Evolutionary conservation across 768 basidiomycete genomes (phyloP).

Genomic region (Calvatia gigantea): DNA sequence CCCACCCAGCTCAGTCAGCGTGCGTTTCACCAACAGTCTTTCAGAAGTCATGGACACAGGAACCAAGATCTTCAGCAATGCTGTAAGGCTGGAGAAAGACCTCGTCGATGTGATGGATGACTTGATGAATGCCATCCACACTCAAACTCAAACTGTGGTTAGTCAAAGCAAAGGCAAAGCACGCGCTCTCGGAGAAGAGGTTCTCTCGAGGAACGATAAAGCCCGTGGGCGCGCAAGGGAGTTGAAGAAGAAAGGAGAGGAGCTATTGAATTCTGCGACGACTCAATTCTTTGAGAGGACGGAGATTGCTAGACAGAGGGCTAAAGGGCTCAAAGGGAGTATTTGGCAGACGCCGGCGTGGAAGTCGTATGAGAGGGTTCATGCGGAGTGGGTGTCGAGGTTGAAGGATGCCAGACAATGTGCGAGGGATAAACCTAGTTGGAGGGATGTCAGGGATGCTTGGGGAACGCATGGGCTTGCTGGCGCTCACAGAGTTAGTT

Average conservation of each 20-base stretch:
- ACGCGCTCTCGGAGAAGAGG: constrained; percentile 37
- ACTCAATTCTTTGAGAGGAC: constrained; percentile 40
- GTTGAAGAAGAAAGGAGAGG: constrained; percentile 45
- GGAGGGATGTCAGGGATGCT: background rate
- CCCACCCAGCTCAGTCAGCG: constrained; percentile 32
- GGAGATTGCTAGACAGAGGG: constrained; percentile 38
- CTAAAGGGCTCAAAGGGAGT: constrained; percentile 35
- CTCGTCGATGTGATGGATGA: constrained; percentile 58
- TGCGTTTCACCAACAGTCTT: constrained; percentile 41
- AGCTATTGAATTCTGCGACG: constrained; percentile 40
- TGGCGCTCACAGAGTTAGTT: background rate
- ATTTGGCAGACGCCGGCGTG: constrained; percentile 25
- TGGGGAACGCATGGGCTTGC: background rate
- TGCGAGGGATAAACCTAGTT: constrained; percentile 9
- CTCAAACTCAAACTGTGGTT: constrained; percentile 44
- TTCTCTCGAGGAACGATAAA: constrained; percentile 44
- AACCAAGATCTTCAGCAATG: constrained; percentile 38
- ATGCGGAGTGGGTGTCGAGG: constrained; percentile 17
- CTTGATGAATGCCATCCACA: constrained; percentile 45
- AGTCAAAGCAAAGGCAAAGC: constrained; percentile 47
- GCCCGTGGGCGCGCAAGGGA: constrained; percentile 53
- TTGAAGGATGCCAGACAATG: constrained; percentile 7
- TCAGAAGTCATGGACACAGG: constrained; percentile 46
- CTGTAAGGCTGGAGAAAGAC: constrained; percentile 46
- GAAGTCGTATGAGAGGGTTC: constrained; percentile 19